A percentile compares a stretch with the other conserved stretches of the same genome.
Conservation (phyloP, 164 flowering plant genomes). For the Platanus orientalis region DNA sequence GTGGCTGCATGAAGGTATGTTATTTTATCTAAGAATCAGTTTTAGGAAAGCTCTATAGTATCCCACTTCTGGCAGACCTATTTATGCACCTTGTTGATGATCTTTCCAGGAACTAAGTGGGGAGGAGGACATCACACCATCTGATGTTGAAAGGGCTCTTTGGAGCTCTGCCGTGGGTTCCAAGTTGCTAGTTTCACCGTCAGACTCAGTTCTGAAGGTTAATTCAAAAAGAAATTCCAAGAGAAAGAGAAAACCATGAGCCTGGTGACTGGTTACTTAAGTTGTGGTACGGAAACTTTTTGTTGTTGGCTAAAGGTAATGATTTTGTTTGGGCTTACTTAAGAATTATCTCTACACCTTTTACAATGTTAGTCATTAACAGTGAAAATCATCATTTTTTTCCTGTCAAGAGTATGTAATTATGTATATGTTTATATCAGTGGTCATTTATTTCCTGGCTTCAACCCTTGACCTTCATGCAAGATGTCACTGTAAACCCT, state of each 20-base stretch:
- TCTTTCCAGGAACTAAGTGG: conserved; percentile 54
- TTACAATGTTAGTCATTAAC: too few species aligned
- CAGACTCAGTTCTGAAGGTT: conserved; percentile 18
- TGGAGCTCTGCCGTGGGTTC: conserved; percentile 65
- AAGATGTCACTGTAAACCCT: too few species aligned
- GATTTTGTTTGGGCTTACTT: background rate
- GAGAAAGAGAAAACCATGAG: conserved; percentile 56
- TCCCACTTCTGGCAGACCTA: too few species aligned
- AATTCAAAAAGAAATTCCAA: conserved; percentile 31
- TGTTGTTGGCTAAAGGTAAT: background rate
- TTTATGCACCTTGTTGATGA: background rate
- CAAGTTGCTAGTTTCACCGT: conserved; percentile 25
- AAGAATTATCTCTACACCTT: too few species aligned
- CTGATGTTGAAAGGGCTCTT: conserved; percentile 82
- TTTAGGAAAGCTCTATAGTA: too few species aligned
- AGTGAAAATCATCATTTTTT: too few species aligned
- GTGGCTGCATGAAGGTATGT: too few species aligned
- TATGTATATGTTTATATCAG: too few species aligned
- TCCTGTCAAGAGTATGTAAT: too few species aligned
- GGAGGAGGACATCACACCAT: conserved; percentile 49
- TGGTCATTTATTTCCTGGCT: too few species aligned
- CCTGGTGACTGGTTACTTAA: background rate
- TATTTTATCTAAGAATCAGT: too few species aligned
- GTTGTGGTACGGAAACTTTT: background rate
- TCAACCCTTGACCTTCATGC: too few species aligned